Conservation (phyloP, 169 alveolate genomes). For the Eimeria zaria region DNA sequence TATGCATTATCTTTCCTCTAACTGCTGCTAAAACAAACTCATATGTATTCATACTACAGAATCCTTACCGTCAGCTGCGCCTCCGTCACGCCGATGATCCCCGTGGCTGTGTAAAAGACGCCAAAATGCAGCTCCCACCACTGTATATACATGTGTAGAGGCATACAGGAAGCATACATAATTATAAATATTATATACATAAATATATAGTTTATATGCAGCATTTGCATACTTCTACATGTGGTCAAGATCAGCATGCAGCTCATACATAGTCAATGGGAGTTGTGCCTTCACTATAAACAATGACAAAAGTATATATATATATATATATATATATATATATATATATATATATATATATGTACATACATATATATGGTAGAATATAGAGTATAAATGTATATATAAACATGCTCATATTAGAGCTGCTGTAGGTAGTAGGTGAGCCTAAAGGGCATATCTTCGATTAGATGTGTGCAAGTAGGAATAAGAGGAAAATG, state of each 20-base stretch:
- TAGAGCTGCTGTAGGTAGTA: background rate
- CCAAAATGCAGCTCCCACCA: constrained; percentile 87
- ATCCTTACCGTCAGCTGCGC: constrained; percentile 80
- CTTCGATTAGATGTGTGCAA: background rate
- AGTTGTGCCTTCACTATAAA: too few species aligned
- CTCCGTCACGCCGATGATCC: constrained; percentile 85
- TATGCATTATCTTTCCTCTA: background rate
- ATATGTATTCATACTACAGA: background rate
- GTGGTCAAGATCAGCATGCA: too few species aligned
- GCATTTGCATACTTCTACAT: too few species aligned
- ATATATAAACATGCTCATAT: background rate
- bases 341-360: background rate
- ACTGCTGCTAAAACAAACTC: background rate
- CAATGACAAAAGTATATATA: too few species aligned
- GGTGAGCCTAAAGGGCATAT: background rate
- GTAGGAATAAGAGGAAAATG: background rate
- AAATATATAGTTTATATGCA: too few species aligned
- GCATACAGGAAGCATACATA: too few species aligned
- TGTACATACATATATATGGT: background rate
- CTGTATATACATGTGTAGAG: too few species aligned
- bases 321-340: background rate
- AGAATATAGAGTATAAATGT: too few species aligned
- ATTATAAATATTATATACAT: too few species aligned
- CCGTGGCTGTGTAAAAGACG: constrained; percentile 85
- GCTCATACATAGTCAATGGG: too few species aligned